Conservation (phyloP, 148 eudicot species). For the Polygonum maritimum region DNA sequence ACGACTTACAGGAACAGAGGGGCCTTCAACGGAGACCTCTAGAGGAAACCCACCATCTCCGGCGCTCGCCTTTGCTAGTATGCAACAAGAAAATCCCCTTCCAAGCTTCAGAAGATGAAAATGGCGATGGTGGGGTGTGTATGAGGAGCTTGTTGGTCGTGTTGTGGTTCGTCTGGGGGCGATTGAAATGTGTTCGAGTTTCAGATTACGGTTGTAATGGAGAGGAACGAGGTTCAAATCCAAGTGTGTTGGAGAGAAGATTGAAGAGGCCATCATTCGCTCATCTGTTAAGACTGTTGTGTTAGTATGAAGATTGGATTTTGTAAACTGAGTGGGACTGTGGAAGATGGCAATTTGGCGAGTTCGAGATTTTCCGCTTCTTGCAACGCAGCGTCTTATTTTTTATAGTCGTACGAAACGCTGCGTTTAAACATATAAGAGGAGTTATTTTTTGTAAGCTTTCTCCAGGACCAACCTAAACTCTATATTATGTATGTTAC, state of each 20-base stretch:
- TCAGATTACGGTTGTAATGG: neutral
- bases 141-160: neutral
- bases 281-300: neutral
- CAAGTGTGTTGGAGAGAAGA: neutral
- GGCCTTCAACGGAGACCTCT: neutral
- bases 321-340: neutral
- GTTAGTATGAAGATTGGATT: neutral
- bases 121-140: neutral
- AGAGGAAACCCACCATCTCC: slow-evolving; percentile 4
- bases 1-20: slow-evolving; percentile 1
- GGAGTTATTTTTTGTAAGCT: too few species aligned
- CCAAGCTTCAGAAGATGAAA: neutral
- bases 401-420: neutral
- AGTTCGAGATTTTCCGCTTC: neutral
- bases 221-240: neutral
- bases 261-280: slow-evolving; percentile 1
- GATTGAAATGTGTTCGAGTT: neutral
- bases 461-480: too few species aligned
- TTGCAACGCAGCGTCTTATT: neutral
- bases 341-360: neutral
- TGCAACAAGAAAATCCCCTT: neutral
- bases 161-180: neutral
- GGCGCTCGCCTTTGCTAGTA: neutral
- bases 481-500: too few species aligned
- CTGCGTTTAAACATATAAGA: neutral